phyloP scores from a whole-genome alignment of 805 yeast species.

The Nakazawaea sp. region DNA sequence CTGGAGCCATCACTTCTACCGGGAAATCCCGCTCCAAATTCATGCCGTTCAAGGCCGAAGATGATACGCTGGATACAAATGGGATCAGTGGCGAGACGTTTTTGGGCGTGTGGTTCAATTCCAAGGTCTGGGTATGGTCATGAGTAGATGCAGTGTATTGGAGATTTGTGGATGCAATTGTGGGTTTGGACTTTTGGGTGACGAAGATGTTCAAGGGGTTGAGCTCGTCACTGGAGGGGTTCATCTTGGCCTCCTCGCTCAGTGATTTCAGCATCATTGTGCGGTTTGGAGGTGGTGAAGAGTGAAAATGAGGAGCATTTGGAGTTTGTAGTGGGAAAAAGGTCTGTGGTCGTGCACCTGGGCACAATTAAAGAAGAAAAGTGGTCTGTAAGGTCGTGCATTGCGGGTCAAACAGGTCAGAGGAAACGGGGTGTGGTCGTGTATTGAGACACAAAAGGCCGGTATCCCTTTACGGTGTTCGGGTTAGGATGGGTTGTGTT shows the following conservation, averaged over 20 bases:
- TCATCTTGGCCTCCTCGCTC: no score
- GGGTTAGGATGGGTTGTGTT: no score
- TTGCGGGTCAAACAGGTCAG: no score
- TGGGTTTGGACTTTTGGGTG: constrained; percentile 7
- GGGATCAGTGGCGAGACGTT: background rate
- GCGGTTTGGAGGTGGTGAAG: no score
- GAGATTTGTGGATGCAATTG: constrained; percentile 9
- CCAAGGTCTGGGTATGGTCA: constrained; percentile 7
- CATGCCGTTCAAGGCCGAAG: background rate
- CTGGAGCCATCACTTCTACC: constrained; percentile 10
- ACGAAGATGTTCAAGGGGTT: constrained; percentile 1
- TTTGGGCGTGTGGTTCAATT: constrained; percentile 3
- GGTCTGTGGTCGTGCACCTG: background rate
- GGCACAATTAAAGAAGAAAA: background rate
- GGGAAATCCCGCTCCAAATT: constrained; percentile 10
- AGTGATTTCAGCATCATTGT: no score
- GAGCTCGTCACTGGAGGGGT: background rate
- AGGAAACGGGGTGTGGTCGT: no score
- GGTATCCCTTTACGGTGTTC: no score
- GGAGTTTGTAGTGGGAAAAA: no score
- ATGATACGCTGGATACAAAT: background rate
- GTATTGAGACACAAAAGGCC: no score
- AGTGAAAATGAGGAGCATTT: no score
- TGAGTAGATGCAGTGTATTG: constrained; percentile 10
- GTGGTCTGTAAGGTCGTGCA: background rate